phyloP scores from a whole-genome alignment of 441 rosid genomes.

The Raphanus hybrid region DNA sequence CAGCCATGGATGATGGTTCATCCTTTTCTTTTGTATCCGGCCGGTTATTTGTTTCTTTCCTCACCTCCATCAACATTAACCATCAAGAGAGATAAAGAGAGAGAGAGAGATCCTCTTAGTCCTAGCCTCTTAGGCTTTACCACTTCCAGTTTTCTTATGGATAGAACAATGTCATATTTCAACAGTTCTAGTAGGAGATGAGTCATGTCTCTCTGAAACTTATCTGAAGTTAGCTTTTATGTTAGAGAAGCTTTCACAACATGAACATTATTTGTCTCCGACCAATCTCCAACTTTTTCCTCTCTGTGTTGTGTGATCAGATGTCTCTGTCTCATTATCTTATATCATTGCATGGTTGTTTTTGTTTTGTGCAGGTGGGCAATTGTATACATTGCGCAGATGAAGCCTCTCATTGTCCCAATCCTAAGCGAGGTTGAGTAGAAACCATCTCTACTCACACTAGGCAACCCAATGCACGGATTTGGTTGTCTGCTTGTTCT shows the following conservation, averaged over 20 bases:
- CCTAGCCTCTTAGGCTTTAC: constrained; percentile 2
- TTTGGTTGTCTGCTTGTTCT: neutral
- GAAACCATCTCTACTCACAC: constrained; percentile 34
- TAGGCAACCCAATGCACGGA: constrained; percentile 6
- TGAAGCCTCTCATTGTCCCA: constrained; percentile 91
- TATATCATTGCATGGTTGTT: neutral
- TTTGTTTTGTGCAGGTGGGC: constrained; percentile 68
- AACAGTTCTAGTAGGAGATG: constrained; percentile 1
- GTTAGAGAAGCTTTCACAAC: neutral
- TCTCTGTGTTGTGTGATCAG: neutral
- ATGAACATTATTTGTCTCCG: neutral
- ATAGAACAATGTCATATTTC: constrained; percentile 6
- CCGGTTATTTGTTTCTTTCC: neutral
- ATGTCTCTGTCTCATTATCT: neutral
- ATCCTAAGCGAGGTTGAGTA: constrained; percentile 74
- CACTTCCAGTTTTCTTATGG: neutral
- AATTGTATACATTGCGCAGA: constrained; percentile 84
- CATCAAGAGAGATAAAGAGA: neutral
- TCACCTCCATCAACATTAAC: neutral
- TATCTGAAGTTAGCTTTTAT: neutral
- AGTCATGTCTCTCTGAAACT: neutral
- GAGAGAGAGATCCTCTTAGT: neutral
- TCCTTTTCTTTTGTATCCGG: neutral
- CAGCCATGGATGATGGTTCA: no score
- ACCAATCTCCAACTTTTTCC: neutral